A percentile compares a stretch with the other conserved stretches of the same genome.
These are phyloP conservation scores for Sclerotinia trifoliorum DNA, from an alignment of 2,329 filamentous ascomycete genomes.

Conservation along the genomic window DNA sequence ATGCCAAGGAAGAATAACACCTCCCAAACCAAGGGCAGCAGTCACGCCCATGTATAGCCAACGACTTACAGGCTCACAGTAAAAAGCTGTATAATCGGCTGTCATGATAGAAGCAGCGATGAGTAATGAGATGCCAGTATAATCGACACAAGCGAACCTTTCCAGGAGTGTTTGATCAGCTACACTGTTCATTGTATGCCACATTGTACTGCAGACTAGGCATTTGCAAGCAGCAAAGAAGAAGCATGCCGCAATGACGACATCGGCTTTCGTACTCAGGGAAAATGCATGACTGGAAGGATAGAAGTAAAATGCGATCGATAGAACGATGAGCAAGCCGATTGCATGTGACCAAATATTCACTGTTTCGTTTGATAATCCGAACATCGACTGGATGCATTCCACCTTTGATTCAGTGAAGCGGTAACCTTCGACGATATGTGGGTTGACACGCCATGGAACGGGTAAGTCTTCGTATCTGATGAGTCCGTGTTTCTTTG, in stretches of 20 bases:
- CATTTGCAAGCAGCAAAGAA: conserved; percentile 96
- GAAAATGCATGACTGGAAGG: conserved; percentile 83
- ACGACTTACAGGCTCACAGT: conserved; percentile 87
- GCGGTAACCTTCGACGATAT: conserved; percentile 88
- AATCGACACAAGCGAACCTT: conserved; percentile 95
- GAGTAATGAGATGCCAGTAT: conserved; percentile 92
- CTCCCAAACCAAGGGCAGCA: conserved; percentile 75
- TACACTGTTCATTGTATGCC: conserved; percentile 99
- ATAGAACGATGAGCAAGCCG: conserved; percentile 81
- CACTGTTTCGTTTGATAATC: conserved; percentile 86
- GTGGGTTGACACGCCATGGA: conserved; percentile 92
- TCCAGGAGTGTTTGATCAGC: conserved; percentile 87
- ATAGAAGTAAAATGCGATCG: conserved; percentile 95
- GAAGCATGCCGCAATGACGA: conserved; percentile 89
- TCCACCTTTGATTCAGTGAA: conserved; percentile 90
- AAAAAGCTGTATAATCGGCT: conserved; percentile 97
- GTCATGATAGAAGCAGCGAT: conserved; percentile 97
- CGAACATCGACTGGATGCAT: conserved; percentile 80
- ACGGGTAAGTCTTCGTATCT: conserved; percentile 85
- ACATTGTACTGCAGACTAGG: conserved; percentile 89
- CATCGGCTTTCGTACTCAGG: conserved; percentile 80
- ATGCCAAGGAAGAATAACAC: conserved; percentile 93
- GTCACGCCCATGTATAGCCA: conserved; percentile 85
- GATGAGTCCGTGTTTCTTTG: conserved; percentile 78
- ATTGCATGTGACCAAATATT: conserved; percentile 98